Base-by-base conservation (phyloP, 1,139 yeast species). In the Scheffersomyces segobiensis region DNA sequence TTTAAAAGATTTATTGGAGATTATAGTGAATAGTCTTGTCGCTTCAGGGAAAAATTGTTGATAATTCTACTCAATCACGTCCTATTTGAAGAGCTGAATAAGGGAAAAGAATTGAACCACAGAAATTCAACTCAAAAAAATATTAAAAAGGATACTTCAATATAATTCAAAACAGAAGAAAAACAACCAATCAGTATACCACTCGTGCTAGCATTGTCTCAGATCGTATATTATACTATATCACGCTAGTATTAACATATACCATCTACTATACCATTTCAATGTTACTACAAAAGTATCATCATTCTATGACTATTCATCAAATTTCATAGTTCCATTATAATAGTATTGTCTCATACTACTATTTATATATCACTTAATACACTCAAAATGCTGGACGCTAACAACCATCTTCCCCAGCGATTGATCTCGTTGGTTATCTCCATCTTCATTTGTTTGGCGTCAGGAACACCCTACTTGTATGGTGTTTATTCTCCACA, bases 401-500 rank as follows among this genome's bases (percentile, higher is more conserved):
- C 42, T 32, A 32, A 10, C 50, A 24, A 48, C 26, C 62, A 62
- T 52, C 53, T 60, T 46, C 59, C 65, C 17, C 57, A 57, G 47
- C 56, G 67, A n/a, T 57, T 65, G 52, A 32, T 59, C 19, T 57
- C 66, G 5, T 57, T 64, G 59, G 57, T 58, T 46, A 67, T 67
- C 20, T 69, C 76, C 17, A 67, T 78, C n/a, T 68, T 78, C 50
- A 75, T 80, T 46, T 71, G 81, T 0, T 62, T 80, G 53, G 83
- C 79, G 0, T 70, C 92, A 2, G 93, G 95, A 0, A 88, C 93
- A 0, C 90, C 91, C 0, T 89, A 88, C 67, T 74, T 88, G 22
- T 89, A 86, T 67, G 90, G 93, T 0, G 85, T 86, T 17, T 89
- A 86, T 68, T 86, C 91, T 2, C 93, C 93, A 1, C 93, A 89